Evolutionary conservation across 768 basidiomycete species (phyloP).

Genomic region (Leucosporidium yakuticum): DNA sequence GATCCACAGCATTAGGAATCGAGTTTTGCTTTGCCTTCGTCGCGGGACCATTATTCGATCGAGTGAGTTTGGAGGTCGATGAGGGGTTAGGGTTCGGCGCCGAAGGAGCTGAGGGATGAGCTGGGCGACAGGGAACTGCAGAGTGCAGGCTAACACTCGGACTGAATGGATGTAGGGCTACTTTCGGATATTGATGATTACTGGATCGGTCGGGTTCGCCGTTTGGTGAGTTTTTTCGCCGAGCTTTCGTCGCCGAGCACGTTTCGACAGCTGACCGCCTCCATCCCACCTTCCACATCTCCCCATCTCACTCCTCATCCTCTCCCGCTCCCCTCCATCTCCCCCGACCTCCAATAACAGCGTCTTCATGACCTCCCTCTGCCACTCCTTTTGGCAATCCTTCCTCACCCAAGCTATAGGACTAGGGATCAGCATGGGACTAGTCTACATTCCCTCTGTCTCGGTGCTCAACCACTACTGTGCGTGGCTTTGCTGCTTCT

Average conservation of each 20-base stretch:
- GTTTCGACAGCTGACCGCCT: no score
- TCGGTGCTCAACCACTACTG: background rate
- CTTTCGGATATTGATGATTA: background rate
- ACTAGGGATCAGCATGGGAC: background rate
- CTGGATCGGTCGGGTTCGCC: background rate
- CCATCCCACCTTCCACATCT: no score
- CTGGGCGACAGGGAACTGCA: no score
- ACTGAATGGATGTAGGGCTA: background rate
- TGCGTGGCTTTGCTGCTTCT: no score
- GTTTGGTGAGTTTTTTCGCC: background rate
- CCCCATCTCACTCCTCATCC: background rate
- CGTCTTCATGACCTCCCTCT: conserved; percentile 1
- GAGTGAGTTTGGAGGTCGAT: no score
- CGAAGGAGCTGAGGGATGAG: no score
- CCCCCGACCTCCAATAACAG: background rate
- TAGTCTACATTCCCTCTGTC: background rate
- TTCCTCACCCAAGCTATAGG: background rate
- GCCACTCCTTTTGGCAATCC: background rate
- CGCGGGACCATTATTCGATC: background rate
- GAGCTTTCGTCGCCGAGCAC: no score
- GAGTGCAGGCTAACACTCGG: no score
- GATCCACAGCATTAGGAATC: background rate
- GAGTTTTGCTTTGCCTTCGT: background rate
- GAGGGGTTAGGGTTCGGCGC: no score
- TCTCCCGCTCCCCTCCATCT: background rate